Base-by-base conservation (phyloP, 257 asterid species). In the Catharanthus roseus region DNA sequence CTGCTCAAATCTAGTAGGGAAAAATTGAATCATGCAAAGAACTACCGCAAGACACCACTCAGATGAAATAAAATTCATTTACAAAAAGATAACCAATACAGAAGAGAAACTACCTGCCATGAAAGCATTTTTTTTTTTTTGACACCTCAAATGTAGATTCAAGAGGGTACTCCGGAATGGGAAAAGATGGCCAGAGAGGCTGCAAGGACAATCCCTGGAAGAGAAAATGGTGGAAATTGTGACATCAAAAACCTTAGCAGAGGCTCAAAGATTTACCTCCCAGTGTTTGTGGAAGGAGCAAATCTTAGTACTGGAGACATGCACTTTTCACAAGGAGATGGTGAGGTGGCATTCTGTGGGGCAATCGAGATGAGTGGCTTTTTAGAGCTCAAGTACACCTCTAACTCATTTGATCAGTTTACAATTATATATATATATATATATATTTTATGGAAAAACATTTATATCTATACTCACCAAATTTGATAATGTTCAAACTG, bases 331-430 rank as follows among this genome's bases (percentile, higher is more conserved):
- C 99, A 93, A 71, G 99, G 99, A 0, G 99, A 93, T 19, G 97
- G 97, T 0, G 99, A 93, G 75, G 96, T 95, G 2, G 85, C 99
- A 21, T 95, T 95, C 64, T 91, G 97, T 72, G 97, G 99, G 18
- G 99, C 97, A 16, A 95, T 91, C 1, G 97, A 95, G 88, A 91
- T 95, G 97, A 91, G 96, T 74, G 97, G 99, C 61, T 91, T 93
- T 77, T 89, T 89, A n/a, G 97, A 95, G 77, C 95, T 91, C 89
- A 91, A 95, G 99, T 93, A 88, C 74, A 58, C 77, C 75, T 78
- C 73, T 38, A 70, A 33, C 56, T 36, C 26, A n/a, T 68, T 60
- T 67, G 63, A 26, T 26, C 39, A 65, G 13, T 34, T 56, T 29
- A 53, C 63, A 26, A 16, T 38, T 44, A 16, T 19, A 6, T 1